Percentiles rank a stretch among this genome's conserved stretches.
Evolutionary conservation across 768 basidiomycete genomes (phyloP).

Genomic region (Clavulina sp.): DNA sequence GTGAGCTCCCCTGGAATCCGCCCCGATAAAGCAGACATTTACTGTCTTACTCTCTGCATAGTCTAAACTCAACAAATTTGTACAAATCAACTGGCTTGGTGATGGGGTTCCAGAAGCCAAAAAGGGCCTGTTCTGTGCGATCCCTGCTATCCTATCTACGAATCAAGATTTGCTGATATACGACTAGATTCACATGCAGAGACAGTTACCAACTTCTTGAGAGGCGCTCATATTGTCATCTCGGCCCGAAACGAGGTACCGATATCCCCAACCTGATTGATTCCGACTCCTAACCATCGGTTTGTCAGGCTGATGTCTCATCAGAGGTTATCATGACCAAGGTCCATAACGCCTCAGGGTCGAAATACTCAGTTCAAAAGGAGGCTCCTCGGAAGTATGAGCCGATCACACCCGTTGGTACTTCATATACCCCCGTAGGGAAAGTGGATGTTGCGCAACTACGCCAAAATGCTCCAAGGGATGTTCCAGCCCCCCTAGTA

Average conservation of each 20-base stretch:
- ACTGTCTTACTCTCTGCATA: constrained; percentile 19
- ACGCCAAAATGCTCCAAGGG: constrained; percentile 12
- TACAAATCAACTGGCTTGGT: constrained; percentile 94
- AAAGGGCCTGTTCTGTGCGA: constrained; percentile 70
- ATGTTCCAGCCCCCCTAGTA: constrained; percentile 11
- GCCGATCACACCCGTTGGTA: constrained; percentile 68
- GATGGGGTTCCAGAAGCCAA: constrained; percentile 86
- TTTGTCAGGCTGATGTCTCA: constrained; percentile 52
- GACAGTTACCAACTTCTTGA: constrained; percentile 62
- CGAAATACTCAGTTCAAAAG: constrained; percentile 72
- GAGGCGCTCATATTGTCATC: constrained; percentile 72
- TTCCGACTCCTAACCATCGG: background rate
- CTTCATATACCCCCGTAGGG: constrained; percentile 59
- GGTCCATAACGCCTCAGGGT: constrained; percentile 78
- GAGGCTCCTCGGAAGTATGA: constrained; percentile 56
- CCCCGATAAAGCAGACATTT: background rate
- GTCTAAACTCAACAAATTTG: constrained; percentile 77
- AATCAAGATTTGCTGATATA: background rate
- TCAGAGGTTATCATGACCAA: constrained; percentile 68
- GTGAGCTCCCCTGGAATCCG: constrained; percentile 35
- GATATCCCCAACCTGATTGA: background rate
- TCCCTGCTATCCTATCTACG: background rate
- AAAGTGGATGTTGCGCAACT: constrained; percentile 39
- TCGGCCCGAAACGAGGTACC: constrained; percentile 71
- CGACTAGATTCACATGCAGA: constrained; percentile 53